Conservation (phyloP, 2,329 filamentous ascomycete genomes). For the Stemphylium beticola region DNA sequence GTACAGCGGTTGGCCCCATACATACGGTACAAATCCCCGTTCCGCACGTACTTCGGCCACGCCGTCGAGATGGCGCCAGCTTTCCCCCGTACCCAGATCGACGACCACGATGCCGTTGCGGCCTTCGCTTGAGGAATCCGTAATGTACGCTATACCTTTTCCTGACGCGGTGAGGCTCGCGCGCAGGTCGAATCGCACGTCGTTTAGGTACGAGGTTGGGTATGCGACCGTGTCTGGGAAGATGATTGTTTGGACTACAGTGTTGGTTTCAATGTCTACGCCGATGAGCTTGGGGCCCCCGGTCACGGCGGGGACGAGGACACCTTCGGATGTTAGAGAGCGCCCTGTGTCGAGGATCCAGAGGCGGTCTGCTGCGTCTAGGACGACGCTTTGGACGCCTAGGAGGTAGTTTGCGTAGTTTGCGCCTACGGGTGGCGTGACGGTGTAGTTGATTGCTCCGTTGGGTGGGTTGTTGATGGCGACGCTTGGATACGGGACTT, state of each 20-base stretch:
- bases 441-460: conserved; percentile 60
- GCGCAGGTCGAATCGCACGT: conserved; percentile 61
- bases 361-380: conserved; percentile 57
- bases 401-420: conserved; percentile 59
- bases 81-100: conserved; percentile 57
- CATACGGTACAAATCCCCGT: conserved; percentile 55
- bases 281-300: conserved; percentile 61
- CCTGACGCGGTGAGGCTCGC: conserved; percentile 50
- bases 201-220: conserved; percentile 60
- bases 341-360: conserved; percentile 63
- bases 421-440: conserved; percentile 52
- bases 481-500: conserved; percentile 52
- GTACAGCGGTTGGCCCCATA: conserved; percentile 59
- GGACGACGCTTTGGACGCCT: conserved; percentile 60
- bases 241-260: conserved; percentile 58
- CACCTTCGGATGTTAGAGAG: conserved; percentile 51
- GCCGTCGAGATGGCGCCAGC: conserved; percentile 58
- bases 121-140: conserved; percentile 57
- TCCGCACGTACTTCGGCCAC: conserved; percentile 51
- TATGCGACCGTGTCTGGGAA: conserved; percentile 57
- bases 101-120: conserved; percentile 58
- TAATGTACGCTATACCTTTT: conserved; percentile 60
- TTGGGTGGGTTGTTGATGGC: conserved; percentile 58
- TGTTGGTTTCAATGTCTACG: conserved; percentile 55
- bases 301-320: conserved; percentile 52